Percentiles rank a stretch among this genome's conserved stretches.
These are phyloP conservation scores for Tricholoma hemisulphureum DNA, from an alignment of 768 basidiomycete species.

Conservation along the genomic window DNA sequence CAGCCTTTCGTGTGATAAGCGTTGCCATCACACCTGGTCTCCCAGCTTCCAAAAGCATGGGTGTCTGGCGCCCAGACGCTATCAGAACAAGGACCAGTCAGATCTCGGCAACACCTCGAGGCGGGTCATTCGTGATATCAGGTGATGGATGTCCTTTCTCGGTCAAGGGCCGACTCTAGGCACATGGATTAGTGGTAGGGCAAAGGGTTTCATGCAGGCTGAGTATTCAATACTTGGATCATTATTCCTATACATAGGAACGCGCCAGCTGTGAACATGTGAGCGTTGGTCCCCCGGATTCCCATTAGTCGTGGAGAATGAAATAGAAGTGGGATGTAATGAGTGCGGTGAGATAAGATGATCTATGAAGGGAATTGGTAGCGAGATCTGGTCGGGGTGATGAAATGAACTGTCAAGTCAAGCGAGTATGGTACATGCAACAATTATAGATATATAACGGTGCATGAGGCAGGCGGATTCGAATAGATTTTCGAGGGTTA, in stretches of 20 bases:
- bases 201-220: not conserved
- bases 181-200: not conserved
- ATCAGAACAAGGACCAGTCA: not conserved
- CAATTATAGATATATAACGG: not conserved
- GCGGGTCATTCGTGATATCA: conserved; percentile 2
- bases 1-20: conserved; percentile 6
- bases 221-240: not conserved
- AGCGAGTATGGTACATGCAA: not conserved
- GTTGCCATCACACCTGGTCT: conserved; percentile 5
- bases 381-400: not conserved
- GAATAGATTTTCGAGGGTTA: not conserved
- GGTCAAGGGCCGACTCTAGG: no score
- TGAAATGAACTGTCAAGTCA: not conserved
- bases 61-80: not conserved
- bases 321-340: not conserved
- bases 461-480: not conserved
- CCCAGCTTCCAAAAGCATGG: not conserved
- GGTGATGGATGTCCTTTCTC: not conserved
- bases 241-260: not conserved
- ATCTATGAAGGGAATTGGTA: not conserved
- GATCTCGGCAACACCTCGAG: conserved; percentile 6
- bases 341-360: not conserved
- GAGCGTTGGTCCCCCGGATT: not conserved
- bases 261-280: no score
- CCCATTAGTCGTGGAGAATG: not conserved